phyloP scores from a whole-genome alignment of 2,329 filamentous ascomycete genomes.

The Gaeumannomyces sp. region DNA sequence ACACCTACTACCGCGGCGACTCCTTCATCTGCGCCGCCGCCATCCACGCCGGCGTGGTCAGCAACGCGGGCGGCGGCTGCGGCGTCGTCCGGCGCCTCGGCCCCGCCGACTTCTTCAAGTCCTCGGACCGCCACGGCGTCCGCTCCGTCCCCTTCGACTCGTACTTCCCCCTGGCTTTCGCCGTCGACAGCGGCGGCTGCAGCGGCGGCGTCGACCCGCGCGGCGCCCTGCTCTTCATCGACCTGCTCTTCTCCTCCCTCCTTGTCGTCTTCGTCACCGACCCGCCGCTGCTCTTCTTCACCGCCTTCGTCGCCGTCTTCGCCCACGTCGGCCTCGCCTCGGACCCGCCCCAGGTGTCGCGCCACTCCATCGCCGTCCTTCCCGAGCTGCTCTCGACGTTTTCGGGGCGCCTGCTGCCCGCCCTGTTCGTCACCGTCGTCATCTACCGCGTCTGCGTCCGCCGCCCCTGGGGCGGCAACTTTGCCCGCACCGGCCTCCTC shows the following conservation, averaged over 20 bases:
- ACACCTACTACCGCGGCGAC: slow-evolving; percentile 55
- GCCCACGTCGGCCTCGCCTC: slow-evolving; percentile 84
- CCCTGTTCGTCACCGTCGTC: slow-evolving; percentile 60
- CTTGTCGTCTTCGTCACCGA: slow-evolving; percentile 75
- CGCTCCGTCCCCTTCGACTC: slow-evolving; percentile 59
- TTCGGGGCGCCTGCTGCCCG: slow-evolving; percentile 57
- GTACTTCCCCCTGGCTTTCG: slow-evolving; percentile 65
- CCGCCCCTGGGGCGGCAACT: slow-evolving; percentile 42
- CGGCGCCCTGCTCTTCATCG: slow-evolving; percentile 68
- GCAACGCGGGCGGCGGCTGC: slow-evolving; percentile 54
- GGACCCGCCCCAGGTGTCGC: slow-evolving; percentile 68
- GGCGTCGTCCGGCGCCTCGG: slow-evolving; percentile 61
- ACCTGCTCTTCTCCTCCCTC: slow-evolving; percentile 66
- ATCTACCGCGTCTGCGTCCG: slow-evolving; percentile 59
- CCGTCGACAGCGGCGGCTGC: slow-evolving; percentile 36
- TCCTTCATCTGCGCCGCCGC: slow-evolving; percentile 69
- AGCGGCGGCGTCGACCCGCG: slow-evolving; percentile 28
- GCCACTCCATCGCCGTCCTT: slow-evolving; percentile 53
- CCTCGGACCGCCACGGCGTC: slow-evolving; percentile 46
- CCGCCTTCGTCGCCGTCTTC: slow-evolving; percentile 72
- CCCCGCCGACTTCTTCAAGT: slow-evolving; percentile 46
- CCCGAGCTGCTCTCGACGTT: slow-evolving; percentile 47
- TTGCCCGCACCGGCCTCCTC: not conserved
- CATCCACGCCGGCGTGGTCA: slow-evolving; percentile 64
- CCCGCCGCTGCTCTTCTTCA: slow-evolving; percentile 74